These are phyloP conservation scores for Umbelopsis vinacea DNA, from an alignment of 192 early-diverging fungal genomes.

Conservation along the genomic window DNA sequence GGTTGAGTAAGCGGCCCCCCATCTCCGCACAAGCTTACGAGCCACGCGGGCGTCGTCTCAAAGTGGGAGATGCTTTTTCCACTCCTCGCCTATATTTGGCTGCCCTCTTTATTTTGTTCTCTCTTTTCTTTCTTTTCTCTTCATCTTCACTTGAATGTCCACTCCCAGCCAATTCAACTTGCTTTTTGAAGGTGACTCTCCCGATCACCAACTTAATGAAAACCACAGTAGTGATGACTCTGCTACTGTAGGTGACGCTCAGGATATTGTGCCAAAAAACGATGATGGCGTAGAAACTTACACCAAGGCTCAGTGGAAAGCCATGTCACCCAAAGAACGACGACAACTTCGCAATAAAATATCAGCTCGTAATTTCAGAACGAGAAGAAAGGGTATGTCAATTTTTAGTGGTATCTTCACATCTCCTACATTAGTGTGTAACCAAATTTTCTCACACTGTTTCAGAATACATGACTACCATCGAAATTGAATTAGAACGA, in stretches of 20 bases:
- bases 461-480: slow-evolving; percentile 38
- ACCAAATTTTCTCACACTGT: neutral
- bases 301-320: slow-evolving; percentile 55
- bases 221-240: slow-evolving; percentile 9
- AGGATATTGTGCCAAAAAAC: neutral
- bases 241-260: neutral
- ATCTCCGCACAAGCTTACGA: neutral
- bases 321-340: slow-evolving; percentile 74
- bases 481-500: slow-evolving; percentile 31
- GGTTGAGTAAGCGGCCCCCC: slow-evolving; percentile 8
- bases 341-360: slow-evolving; percentile 88
- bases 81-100: neutral
- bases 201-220: neutral
- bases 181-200: neutral
- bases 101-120: neutral
- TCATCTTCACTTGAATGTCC: neutral
- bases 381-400: slow-evolving; percentile 74
- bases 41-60: neutral
- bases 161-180: neutral
- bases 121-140: neutral
- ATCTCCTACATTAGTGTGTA: too few relatives aligned
- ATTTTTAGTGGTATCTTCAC: too few relatives aligned
- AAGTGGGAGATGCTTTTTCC: slow-evolving; percentile 17
- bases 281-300: slow-evolving; percentile 31
- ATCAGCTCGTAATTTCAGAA: slow-evolving; percentile 83